Evolutionary conservation across 2,329 filamentous ascomycete genomes (phyloP), one percentile per base, ranked within the genome.

Genomic region (Colletotrichum siamense): DNA sequence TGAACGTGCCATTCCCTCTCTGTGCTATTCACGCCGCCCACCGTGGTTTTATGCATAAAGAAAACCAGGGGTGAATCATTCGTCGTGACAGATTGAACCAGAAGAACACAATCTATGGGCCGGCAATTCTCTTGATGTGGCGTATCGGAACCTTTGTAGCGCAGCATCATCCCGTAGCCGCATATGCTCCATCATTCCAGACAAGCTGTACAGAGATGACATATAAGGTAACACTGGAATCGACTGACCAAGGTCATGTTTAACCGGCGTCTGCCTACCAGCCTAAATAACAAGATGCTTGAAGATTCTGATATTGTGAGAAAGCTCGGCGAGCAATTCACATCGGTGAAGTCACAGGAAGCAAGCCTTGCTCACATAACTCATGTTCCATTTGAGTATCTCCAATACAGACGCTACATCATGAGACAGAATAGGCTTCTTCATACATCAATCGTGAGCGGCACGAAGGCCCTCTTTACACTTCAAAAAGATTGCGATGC

Each of bases 401-500:
- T 63, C 44, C 39, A 39, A 32, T 34, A 22, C 55, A 36, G 63
- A 64, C n/a, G 55, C 67, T 65, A 65, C 26, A 65, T 74, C n/a
- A 30, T 36, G 72, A 44, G 49, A 30, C 49, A 59, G 44, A 55
- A 24, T 30, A 52, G 16, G 34, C 59, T 28, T 36, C 73, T 71
- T 74, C 59, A 71, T 71, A 49, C 59, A 49, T 74, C 71, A 55
- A 36, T 73, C 73, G 52, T 75, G 22, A 66, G 72, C 61, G 34
- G 49, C 10, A n/a, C 52, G 18, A 26, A 49, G 18, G 52, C 61
- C 26, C 55, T 59, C 73, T 55, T 30, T 73, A 44, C 64, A 57
- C 69, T 49, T 69, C n/a, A 57, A n/a, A 26, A 63, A n/a, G 36
- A 32, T 52, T 55, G 44, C 36, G 69, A 74, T 69, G 64, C 64